Conservation (phyloP, 108 stramenopile species). For the Schizochytrium sp. region DNA sequence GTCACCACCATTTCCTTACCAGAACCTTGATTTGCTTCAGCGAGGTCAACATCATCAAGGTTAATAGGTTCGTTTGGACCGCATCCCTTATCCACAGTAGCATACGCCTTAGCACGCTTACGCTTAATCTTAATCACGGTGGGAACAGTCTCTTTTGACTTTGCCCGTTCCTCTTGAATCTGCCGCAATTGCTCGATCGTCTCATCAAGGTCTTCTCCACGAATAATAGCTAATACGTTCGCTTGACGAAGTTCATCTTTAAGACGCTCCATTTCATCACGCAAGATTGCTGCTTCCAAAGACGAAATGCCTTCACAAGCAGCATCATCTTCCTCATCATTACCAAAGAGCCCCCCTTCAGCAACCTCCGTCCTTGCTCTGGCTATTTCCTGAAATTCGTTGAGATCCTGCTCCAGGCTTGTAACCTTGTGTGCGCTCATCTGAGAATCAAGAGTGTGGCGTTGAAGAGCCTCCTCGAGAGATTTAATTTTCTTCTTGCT, state of each 20-base stretch:
- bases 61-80: constrained; percentile 14
- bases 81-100: neutral
- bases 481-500: constrained; percentile 19
- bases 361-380: constrained; percentile 14
- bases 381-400: neutral
- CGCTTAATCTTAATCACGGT: neutral
- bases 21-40: neutral
- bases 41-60: neutral
- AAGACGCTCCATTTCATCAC: constrained; percentile 28
- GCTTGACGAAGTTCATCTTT: constrained; percentile 35
- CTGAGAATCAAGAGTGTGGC: neutral
- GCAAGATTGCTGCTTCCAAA: constrained; percentile 15
- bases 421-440: constrained; percentile 8
- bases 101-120: neutral
- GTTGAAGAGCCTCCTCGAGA: constrained; percentile 43
- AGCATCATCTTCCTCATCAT: neutral
- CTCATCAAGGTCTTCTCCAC: constrained; percentile 37
- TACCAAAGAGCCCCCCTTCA: no score
- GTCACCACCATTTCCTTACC: neutral
- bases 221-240: constrained; percentile 4
- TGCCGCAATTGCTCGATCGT: neutral
- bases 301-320: constrained; percentile 21
- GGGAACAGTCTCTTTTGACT: neutral
- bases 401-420: constrained; percentile 21
- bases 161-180: neutral